Conservation (phyloP, 345 rosid genomes). For the Nephelium lappaceum region DNA sequence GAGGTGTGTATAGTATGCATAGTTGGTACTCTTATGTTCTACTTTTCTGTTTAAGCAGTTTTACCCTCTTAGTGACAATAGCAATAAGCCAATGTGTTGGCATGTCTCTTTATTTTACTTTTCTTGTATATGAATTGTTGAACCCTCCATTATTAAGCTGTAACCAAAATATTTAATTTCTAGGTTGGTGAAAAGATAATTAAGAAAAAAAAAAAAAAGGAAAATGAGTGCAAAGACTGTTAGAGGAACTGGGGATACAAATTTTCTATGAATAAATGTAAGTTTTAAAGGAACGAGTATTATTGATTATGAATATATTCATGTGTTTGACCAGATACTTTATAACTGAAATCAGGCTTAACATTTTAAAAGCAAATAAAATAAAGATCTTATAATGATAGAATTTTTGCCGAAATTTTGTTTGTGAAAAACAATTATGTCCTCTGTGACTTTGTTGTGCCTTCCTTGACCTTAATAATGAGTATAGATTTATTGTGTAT, state of each 20-base stretch:
- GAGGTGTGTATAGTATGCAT: constrained; percentile 51
- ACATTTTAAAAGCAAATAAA: background rate
- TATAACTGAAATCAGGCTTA: background rate
- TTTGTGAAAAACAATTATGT: background rate
- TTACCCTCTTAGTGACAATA: background rate
- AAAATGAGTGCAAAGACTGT: background rate
- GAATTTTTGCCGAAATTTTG: background rate
- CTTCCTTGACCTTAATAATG: too few relatives aligned
- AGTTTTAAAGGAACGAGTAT: background rate
- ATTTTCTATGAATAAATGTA: background rate
- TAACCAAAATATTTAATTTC: background rate
- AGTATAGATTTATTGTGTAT: background rate
- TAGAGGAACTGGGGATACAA: background rate
- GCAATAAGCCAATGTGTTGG: background rate
- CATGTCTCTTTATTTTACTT: background rate
- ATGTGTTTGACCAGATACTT: background rate
- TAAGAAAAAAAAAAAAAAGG: background rate
- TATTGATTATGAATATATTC: background rate
- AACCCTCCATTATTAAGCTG: background rate
- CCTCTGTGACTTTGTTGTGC: background rate
- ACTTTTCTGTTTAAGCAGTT: constrained; percentile 1
- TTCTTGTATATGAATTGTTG: background rate
- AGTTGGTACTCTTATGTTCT: constrained; percentile 1
- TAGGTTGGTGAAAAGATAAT: background rate
- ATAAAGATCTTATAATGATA: background rate